These are phyloP conservation scores for Coemansia asiatica DNA, from an alignment of 192 early-diverging fungal genomes.

Conservation along the genomic window DNA sequence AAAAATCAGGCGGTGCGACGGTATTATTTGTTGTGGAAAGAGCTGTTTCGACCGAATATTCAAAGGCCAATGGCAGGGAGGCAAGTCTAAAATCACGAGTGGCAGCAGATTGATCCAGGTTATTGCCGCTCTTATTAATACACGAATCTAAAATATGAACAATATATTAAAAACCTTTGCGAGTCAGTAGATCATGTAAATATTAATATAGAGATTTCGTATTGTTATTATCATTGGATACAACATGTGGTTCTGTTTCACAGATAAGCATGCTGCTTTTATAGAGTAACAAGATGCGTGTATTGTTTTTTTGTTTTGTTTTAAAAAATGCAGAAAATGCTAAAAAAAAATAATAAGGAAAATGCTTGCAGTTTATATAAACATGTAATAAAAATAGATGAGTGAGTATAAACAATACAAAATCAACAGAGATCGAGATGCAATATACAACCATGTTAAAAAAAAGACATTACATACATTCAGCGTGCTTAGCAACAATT, in stretches of 20 bases:
- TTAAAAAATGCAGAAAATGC: background rate
- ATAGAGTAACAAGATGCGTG: background rate
- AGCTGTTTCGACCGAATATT: slow-evolving; percentile 2
- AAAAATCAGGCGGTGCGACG: background rate
- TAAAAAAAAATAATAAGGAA: background rate
- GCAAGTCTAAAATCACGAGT: background rate
- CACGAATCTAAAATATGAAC: background rate
- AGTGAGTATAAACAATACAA: background rate
- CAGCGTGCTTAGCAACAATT: slow-evolving; percentile 45
- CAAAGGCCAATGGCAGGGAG: slow-evolving; percentile 4
- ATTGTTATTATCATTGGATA: no score
- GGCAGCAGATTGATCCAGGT: background rate
- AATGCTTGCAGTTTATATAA: background rate
- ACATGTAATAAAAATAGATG: background rate
- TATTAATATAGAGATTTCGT: no score
- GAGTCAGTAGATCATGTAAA: background rate
- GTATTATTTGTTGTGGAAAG: background rate
- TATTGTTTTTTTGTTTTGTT: no score
- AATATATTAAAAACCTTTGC: background rate
- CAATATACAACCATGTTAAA: no score
- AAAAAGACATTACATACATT: slow-evolving; percentile 37
- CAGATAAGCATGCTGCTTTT: background rate
- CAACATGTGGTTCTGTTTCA: background rate
- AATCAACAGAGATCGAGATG: background rate
- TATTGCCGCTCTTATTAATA: background rate